Base-by-base conservation (phyloP, 139 green algal genomes). In the Closterium sp. region DNA sequence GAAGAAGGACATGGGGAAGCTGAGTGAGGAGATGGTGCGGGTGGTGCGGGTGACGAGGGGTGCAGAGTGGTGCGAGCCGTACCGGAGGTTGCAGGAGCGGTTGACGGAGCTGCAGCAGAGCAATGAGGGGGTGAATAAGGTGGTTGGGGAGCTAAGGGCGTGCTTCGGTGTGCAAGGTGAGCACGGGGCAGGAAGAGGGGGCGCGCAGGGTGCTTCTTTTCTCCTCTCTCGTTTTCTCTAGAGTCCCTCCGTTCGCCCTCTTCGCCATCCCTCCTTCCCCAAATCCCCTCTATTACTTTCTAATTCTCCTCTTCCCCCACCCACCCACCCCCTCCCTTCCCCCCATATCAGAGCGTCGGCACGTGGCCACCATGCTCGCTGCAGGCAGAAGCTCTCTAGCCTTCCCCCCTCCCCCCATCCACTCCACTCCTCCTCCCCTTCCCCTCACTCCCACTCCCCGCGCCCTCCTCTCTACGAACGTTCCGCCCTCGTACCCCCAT, bases 1-100 rank as follows among this genome's bases (percentile, higher is more conserved):
- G 83, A 86, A 86, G 83, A 86, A 86, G 83, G 83, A 86, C 5
- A 86, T 86, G 83, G 83, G 83, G n/a, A 86, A 86, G 83, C 28
- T 86, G n/a, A 86, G n/a, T 10, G 83, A 86, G 83, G 83, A 86
- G 83, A 33, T 86, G n/a, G 83, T 16, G n/a, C n/a, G 83, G 1
- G 83, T 86, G n/a, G 8, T 86, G 83, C 23, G 30, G 83, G 30
- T 86, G n/a, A 86, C 83, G 9, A 21, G 30, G 21, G 83, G 83
- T 33, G 83, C 83, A 19, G 83, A 32, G n/a, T 32, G n/a, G 83
- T 34, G 83, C 83, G 83, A 32, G n/a, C 83, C 83, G n/a, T 86
- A 86, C 83, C n/a, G 8, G n/a, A 12, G n/a, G n/a, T 23, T 86
- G 83, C 83, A 33, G n/a, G 83, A 32, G 83, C n/a, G 30, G 83